These are phyloP conservation scores for Nakaseomyces kungkrabaensis DNA, from an alignment of 1,139 yeast genomes.

Conservation along the genomic window DNA sequence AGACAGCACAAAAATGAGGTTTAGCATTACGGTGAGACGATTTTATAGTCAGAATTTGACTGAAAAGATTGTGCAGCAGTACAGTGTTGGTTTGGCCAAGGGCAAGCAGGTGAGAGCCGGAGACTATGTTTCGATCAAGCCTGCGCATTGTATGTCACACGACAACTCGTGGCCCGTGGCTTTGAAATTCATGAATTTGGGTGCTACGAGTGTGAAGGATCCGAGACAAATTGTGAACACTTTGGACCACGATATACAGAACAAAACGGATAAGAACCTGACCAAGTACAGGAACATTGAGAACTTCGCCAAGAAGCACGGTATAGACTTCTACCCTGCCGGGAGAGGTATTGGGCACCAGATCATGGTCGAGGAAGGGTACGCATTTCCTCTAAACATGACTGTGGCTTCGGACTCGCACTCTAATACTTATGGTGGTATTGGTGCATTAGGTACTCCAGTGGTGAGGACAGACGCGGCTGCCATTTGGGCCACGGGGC, in stretches of 20 bases:
- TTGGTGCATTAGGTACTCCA: constrained; percentile 93
- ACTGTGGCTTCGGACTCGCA: constrained; percentile 98
- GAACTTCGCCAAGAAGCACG: constrained; percentile 78
- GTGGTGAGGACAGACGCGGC: constrained; percentile 98
- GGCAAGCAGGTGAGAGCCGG: constrained; percentile 75
- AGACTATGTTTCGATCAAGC: constrained; percentile 88
- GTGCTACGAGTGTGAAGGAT: constrained; percentile 74
- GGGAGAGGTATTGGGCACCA: constrained; percentile 99
- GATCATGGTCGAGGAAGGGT: constrained; percentile 97
- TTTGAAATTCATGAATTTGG: constrained; percentile 86
- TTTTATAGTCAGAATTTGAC: constrained; percentile 60
- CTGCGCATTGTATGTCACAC: constrained; percentile 98
- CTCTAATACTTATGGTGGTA: constrained; percentile 95
- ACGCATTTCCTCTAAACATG: constrained; percentile 87
- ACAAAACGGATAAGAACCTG: constrained; percentile 77
- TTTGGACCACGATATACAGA: constrained; percentile 95
- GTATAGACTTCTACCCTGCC: constrained; percentile 96
- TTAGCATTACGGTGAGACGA: not conserved
- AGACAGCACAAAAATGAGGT: not conserved
- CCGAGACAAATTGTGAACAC: constrained; percentile 91
- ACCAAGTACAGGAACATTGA: constrained; percentile 83
- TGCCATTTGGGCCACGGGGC: constrained; percentile 98
- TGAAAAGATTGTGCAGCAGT: constrained; percentile 88
- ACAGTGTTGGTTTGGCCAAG: constrained; percentile 71
- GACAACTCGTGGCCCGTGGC: constrained; percentile 99